Percentiles rank a stretch among this genome's conserved stretches.
These are phyloP conservation scores for Terfezia claveryi DNA, from an alignment of 495 filamentous ascomycete species.

Conservation along the genomic window DNA sequence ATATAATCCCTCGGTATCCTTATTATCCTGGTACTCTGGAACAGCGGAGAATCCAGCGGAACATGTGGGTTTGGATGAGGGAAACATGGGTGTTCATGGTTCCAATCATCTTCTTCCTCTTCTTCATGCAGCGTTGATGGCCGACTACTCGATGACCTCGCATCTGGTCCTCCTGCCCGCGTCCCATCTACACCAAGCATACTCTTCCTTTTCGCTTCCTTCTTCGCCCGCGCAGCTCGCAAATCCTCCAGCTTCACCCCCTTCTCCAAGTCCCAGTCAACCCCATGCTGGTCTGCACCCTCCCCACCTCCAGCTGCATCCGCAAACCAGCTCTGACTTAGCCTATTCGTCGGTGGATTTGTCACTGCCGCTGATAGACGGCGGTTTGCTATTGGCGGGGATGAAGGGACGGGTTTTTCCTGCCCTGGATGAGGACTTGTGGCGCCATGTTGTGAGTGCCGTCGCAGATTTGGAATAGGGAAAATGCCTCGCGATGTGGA, in stretches of 20 bases:
- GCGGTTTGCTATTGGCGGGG: neutral
- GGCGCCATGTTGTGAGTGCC: neutral
- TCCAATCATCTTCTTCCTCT: neutral
- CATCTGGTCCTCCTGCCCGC: neutral
- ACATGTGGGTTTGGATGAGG: constrained; percentile 75
- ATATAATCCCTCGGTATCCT: constrained; percentile 82
- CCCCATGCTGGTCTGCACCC: neutral
- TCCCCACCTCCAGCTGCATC: too few relatives aligned
- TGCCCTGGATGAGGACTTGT: too few relatives aligned
- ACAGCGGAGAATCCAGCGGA: constrained; percentile 49
- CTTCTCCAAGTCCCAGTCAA: neutral
- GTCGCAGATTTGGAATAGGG: neutral
- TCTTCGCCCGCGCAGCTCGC: neutral
- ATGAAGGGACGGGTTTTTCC: neutral
- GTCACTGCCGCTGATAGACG: too few relatives aligned
- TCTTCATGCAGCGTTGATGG: neutral
- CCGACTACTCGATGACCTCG: neutral
- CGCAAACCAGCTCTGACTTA: too few relatives aligned
- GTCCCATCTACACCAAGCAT: neutral
- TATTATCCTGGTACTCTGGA: constrained; percentile 63
- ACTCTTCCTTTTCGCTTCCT: neutral
- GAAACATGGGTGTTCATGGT: neutral
- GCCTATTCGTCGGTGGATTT: too few relatives aligned
- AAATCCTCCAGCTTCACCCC: neutral
- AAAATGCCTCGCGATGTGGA: neutral